Evolutionary conservation across 176 grass and related monocot genomes (phyloP).

Genomic region (Carex parvula): DNA sequence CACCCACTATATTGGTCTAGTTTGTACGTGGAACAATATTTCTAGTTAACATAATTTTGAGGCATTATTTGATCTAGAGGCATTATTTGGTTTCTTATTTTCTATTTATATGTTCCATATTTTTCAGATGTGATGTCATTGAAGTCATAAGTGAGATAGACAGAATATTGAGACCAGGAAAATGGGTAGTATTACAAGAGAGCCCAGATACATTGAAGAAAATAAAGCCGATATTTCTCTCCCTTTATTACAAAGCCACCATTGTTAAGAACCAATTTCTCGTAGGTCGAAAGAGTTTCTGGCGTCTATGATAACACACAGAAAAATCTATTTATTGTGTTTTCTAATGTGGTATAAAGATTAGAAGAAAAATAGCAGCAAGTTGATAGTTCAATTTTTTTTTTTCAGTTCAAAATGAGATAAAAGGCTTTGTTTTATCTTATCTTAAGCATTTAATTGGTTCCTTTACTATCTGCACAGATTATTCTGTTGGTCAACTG

Average conservation of each 20-base stretch:
- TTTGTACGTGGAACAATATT: not conserved
- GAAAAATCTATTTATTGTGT: conserved; percentile 4
- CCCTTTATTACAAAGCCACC: conserved; percentile 58
- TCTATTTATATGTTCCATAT: conserved; percentile 11
- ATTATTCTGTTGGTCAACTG: not conserved
- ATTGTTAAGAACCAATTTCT: conserved; percentile 65
- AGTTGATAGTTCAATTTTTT: not conserved
- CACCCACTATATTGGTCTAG: not conserved
- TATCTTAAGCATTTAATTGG: not conserved
- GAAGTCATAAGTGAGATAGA: conserved; percentile 77
- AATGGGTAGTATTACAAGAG: conserved; percentile 79
- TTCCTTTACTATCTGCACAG: not conserved
- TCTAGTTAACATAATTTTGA: not conserved
- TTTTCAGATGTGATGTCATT: conserved; percentile 62
- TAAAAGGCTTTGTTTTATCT: not conserved
- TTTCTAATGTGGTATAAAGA: not conserved
- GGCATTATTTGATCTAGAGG: not conserved
- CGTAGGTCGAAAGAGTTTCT: conserved; percentile 64
- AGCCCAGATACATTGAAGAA: conserved; percentile 48
- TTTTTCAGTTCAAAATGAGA: not conserved
- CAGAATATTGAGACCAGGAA: conserved; percentile 75
- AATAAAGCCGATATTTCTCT: conserved; percentile 50
- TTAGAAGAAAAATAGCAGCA: not conserved
- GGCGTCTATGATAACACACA: conserved; percentile 44
- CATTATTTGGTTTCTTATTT: not conserved